These are phyloP conservation scores for Flaveria ramosissima DNA, from an alignment of 129 eudicot genomes.

Conservation along the genomic window DNA sequence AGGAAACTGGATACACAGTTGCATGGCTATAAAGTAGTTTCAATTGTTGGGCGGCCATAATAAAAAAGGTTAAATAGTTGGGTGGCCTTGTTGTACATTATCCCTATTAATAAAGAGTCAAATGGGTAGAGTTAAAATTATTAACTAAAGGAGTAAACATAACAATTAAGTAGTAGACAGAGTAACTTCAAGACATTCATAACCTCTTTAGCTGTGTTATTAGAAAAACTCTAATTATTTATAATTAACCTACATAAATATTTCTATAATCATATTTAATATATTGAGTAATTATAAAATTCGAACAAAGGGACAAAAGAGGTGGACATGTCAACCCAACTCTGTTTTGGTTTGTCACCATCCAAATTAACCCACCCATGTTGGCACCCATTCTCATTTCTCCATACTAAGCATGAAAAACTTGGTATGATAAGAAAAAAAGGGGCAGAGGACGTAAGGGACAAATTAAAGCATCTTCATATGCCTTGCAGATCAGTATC, in stretches of 20 bases:
- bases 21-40: too few relatives aligned
- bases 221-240: not conserved
- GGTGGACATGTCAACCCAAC: not conserved
- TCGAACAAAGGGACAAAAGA: not conserved
- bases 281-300: not conserved
- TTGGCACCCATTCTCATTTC: not conserved
- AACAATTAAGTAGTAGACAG: not conserved
- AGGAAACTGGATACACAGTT: too few relatives aligned
- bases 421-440: not conserved
- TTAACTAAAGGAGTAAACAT: not conserved
- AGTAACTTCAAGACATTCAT: not conserved
- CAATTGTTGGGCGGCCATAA: not conserved
- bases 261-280: not conserved
- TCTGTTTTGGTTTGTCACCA: not conserved
- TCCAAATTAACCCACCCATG: not conserved
- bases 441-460: not conserved
- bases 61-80: not conserved
- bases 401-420: conserved; percentile 3
- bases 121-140: not conserved
- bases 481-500: not conserved
- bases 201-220: not conserved
- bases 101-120: not conserved
- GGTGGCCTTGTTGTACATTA: not conserved
- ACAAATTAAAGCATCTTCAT: not conserved
- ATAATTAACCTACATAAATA: not conserved